Percentiles rank a stretch among this genome's conserved stretches.
phyloP scores from a whole-genome alignment of 768 basidiomycete species.

The Collybiopsis luxurians region DNA sequence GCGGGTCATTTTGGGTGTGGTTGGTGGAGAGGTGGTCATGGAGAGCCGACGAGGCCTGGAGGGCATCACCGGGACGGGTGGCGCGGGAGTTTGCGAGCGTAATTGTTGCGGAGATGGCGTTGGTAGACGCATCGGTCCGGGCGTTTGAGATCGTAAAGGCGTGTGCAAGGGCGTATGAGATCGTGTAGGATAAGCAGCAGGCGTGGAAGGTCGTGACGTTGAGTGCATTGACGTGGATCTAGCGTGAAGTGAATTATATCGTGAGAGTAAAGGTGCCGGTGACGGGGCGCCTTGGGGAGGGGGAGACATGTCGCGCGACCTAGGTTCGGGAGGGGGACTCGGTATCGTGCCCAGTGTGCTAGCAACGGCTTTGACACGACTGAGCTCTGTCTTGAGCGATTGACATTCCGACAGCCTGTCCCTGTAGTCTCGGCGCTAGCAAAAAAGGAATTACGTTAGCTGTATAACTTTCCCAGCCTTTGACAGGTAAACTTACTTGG shows the following conservation, averaged over 20 bases:
- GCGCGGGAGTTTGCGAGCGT: slow-evolving; percentile 25
- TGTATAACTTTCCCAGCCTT: slow-evolving; percentile 9
- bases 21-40: slow-evolving; percentile 36
- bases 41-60: slow-evolving; percentile 51
- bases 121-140: slow-evolving; percentile 26
- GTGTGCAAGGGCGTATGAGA: slow-evolving; percentile 27
- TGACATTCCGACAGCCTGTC: slow-evolving; percentile 74
- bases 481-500: slow-evolving; percentile 50
- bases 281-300: slow-evolving; percentile 34
- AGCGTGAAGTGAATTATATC: slow-evolving; percentile 51
- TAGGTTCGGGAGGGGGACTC: slow-evolving; percentile 18
- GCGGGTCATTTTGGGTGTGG: slow-evolving; percentile 54
- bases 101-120: slow-evolving; percentile 22
- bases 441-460: slow-evolving; percentile 17
- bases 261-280: slow-evolving; percentile 43
- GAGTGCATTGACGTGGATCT: slow-evolving; percentile 51
- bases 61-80: slow-evolving; percentile 24
- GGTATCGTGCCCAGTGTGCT: slow-evolving; percentile 33
- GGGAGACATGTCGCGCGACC: slow-evolving; percentile 31
- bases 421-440: slow-evolving; percentile 55
- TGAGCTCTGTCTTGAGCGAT: slow-evolving; percentile 63
- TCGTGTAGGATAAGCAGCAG: slow-evolving; percentile 22
- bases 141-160: slow-evolving; percentile 27
- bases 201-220: slow-evolving; percentile 24
- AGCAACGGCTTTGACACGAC: slow-evolving; percentile 48